Conservation (phyloP, 2,329 filamentous ascomycete species). For the Alternaria hordeiaustralica region DNA sequence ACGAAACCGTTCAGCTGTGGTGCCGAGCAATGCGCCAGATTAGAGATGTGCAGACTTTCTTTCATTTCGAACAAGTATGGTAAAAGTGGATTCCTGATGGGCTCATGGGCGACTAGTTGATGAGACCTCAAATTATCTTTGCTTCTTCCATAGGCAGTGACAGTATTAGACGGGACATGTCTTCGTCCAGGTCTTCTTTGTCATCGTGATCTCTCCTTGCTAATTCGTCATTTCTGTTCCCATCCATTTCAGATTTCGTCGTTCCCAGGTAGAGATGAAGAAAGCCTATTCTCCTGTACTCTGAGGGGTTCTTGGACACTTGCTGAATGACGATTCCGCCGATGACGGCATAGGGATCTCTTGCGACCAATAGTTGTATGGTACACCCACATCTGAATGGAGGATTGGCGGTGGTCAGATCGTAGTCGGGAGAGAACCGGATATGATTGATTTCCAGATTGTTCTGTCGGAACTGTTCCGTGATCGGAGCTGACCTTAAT, state of each 20-base stretch:
- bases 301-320: accelerated
- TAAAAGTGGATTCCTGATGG: not conserved
- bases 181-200: not conserved
- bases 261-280: accelerated
- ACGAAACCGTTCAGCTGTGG: not conserved
- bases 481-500: too few species aligned
- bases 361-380: not conserved
- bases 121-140: not conserved
- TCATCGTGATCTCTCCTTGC: not conserved
- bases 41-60: not conserved
- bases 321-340: not conserved
- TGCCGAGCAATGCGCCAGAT: accelerated
- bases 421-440: not conserved
- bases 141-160: not conserved
- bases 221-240: not conserved
- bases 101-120: not conserved
- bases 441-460: not conserved
- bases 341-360: accelerated
- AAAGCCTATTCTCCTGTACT: not conserved
- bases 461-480: not conserved
- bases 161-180: not conserved
- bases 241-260: too few species aligned
- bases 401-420: not conserved
- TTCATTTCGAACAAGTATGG: not conserved
- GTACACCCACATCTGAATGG: not conserved